Evolutionary conservation across 768 basidiomycete genomes (phyloP).

Genomic region (Mycena capillaripes): DNA sequence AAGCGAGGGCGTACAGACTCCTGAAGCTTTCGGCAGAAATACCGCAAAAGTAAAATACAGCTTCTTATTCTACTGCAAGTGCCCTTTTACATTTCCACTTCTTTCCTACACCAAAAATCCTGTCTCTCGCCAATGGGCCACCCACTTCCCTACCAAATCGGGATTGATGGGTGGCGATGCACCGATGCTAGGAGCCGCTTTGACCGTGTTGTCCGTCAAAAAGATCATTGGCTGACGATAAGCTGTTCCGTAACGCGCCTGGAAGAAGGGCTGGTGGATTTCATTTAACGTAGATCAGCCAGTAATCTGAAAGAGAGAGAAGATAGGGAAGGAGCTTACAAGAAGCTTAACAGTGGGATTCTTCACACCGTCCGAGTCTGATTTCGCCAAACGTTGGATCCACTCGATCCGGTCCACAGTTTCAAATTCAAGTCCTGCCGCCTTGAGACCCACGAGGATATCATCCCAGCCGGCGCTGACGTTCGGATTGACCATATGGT

Average conservation of each 20-base stretch:
- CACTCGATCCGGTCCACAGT: constrained; percentile 51
- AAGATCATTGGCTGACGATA: constrained; percentile 51
- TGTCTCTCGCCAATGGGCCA: constrained; percentile 54
- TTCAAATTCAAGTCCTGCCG: constrained; percentile 56
- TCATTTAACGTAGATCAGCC: neutral
- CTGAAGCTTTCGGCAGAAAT: constrained; percentile 20
- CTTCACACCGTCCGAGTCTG: constrained; percentile 50
- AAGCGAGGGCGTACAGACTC: constrained; percentile 47
- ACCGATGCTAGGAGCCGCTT: constrained; percentile 49
- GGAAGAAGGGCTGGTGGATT: constrained; percentile 49
- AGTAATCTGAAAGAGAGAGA: neutral
- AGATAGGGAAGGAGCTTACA: constrained; percentile 35
- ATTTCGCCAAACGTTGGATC: constrained; percentile 51
- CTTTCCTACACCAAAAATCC: constrained; percentile 48
- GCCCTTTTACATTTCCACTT: neutral
- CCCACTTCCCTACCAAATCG: constrained; percentile 57
- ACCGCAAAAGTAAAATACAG: constrained; percentile 29
- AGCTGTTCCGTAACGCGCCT: constrained; percentile 41
- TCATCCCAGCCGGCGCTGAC: constrained; percentile 51
- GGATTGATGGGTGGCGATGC: constrained; percentile 46
- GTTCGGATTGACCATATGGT: constrained; percentile 56
- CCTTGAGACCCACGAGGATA: constrained; percentile 54
- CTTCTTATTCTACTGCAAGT: neutral
- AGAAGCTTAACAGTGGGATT: constrained; percentile 63
- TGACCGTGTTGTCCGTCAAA: constrained; percentile 46